These are phyloP conservation scores for Helotiales sp. DNA, from an alignment of 2,329 filamentous ascomycete species.

Conservation along the genomic window DNA sequence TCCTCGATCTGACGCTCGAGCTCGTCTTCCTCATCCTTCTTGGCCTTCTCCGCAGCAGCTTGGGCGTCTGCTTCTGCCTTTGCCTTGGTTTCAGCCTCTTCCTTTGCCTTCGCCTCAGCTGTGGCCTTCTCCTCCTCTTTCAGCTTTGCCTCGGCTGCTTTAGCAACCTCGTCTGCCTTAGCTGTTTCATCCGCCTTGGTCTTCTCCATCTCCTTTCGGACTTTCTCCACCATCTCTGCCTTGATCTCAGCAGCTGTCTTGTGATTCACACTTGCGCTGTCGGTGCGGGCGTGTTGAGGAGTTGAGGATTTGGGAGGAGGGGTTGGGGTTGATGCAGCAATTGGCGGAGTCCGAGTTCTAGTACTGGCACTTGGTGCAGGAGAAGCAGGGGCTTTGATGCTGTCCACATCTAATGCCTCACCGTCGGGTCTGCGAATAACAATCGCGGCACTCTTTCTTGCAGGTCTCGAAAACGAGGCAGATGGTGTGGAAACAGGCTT, in stretches of 20 bases:
- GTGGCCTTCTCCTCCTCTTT: constrained; percentile 40
- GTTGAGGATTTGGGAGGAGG: constrained; percentile 76
- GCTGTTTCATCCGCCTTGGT: constrained; percentile 37
- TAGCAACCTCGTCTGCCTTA: constrained; percentile 33
- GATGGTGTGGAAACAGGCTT: constrained; percentile 45
- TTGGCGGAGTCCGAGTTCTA: constrained; percentile 59
- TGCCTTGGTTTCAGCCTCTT: constrained; percentile 38
- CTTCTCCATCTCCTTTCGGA: constrained; percentile 40
- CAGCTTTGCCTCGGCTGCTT: constrained; percentile 33
- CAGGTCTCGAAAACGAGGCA: constrained; percentile 30
- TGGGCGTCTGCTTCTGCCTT: constrained; percentile 36
- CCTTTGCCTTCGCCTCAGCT: constrained; percentile 32
- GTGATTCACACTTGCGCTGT: constrained; percentile 56
- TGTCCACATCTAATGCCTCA: constrained; percentile 71
- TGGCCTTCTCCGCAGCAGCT: constrained; percentile 35
- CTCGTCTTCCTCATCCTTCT: constrained; percentile 52
- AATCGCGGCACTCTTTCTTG: constrained; percentile 69
- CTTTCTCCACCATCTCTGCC: constrained; percentile 69
- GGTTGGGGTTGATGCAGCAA: constrained; percentile 71
- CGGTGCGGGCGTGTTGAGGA: constrained; percentile 65
- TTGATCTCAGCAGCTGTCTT: constrained; percentile 83
- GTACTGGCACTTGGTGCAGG: constrained; percentile 54
- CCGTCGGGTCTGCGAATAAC: constrained; percentile 82
- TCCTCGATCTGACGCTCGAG: constrained; percentile 61
- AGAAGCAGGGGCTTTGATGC: constrained; percentile 63